Conservation (phyloP, 768 basidiomycete species). For the Coprinopsis cinerea region DNA sequence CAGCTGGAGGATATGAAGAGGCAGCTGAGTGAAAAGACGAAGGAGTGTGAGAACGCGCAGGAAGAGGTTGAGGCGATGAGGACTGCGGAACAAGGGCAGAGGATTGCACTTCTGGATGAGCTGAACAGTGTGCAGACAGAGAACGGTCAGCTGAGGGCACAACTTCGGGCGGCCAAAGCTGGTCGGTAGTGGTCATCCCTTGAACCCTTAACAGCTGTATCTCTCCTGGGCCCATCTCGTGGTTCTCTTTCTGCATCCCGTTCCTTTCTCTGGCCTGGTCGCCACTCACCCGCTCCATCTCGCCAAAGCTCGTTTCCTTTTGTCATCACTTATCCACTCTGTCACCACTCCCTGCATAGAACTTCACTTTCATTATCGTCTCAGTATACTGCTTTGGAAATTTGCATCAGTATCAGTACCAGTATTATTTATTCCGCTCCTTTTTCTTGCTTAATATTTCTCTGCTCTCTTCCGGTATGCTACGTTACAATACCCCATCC, state of each 20-base stretch:
- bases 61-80: constrained; percentile 67
- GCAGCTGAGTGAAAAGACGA: constrained; percentile 58
- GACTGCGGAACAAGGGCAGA: constrained; percentile 71
- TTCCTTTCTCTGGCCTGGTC: no score
- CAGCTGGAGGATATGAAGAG: constrained; percentile 43
- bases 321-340: no score
- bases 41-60: constrained; percentile 55
- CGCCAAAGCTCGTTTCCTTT: no score
- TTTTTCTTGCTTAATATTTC: neutral
- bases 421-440: neutral
- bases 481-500: neutral
- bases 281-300: no score
- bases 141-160: constrained; percentile 63
- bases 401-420: neutral
- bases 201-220: neutral
- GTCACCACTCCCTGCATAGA: no score
- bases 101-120: constrained; percentile 83
- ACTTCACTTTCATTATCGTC: no score
- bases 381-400: no score
- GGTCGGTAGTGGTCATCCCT: constrained; percentile 1
- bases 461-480: no score
- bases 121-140: constrained; percentile 79
- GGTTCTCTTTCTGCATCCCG: neutral
- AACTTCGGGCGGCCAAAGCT: constrained; percentile 54
- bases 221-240: no score